Evolutionary conservation across 495 filamentous ascomycete genomes (phyloP).

Genomic region (Apodospora peruviana): DNA sequence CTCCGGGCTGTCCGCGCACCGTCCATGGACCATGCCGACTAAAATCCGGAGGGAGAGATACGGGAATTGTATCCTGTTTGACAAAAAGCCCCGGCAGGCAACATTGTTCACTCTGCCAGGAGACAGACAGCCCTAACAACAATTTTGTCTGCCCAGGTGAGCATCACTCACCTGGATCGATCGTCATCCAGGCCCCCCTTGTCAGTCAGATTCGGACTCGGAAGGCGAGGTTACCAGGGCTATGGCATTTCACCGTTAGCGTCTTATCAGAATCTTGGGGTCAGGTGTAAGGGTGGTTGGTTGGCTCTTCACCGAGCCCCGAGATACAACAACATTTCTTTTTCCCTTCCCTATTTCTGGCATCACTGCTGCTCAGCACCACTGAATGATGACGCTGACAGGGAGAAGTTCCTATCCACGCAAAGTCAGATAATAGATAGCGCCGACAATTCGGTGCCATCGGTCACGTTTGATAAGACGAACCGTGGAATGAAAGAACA

Average conservation of each 20-base stretch:
- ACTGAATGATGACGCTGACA: not conserved
- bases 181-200: not conserved
- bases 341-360: not conserved
- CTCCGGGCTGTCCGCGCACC: not conserved
- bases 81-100: not conserved
- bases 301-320: not conserved
- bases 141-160: too few relatives aligned
- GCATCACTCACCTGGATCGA: not conserved
- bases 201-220: not conserved
- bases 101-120: not conserved
- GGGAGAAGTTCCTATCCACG: too few relatives aligned
- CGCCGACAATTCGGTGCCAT: not conserved
- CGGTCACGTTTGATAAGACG: not conserved
- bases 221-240: too few relatives aligned
- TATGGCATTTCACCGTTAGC: too few relatives aligned
- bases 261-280: too few relatives aligned
- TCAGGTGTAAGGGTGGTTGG: not conserved
- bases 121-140: not conserved
- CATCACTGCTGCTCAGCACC: not conserved
- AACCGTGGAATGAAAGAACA: too few relatives aligned
- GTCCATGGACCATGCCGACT: not conserved
- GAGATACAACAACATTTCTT: not conserved
- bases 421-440: too few relatives aligned
- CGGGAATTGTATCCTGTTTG: not conserved
- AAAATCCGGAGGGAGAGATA: not conserved